Evolutionary conservation across 2,329 filamentous ascomycete species (phyloP).

Genomic region (Epichloe scottii): DNA sequence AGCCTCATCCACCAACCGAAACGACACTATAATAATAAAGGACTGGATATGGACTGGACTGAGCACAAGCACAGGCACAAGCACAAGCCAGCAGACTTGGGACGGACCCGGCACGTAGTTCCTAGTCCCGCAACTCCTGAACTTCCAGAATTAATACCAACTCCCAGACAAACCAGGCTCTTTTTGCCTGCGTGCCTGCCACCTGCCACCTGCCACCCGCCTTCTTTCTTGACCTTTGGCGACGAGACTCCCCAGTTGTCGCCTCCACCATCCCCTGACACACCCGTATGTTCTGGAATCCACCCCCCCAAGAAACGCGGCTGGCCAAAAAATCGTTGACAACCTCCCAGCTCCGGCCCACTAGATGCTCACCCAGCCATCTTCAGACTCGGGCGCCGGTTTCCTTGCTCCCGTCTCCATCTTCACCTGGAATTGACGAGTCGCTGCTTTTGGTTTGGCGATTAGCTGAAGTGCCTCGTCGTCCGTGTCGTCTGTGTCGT

Average conservation of each 20-base stretch:
- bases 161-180: background rate
- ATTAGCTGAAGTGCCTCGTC: background rate
- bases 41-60: background rate
- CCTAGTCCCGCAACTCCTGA: background rate
- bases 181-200: background rate
- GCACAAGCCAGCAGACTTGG: too few relatives aligned
- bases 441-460: constrained; percentile 1
- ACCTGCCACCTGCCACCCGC: background rate
- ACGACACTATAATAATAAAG: background rate
- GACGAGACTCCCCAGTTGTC: background rate
- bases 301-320: constrained; percentile 19
- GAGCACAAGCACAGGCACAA: background rate
- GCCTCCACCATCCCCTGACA: constrained; percentile 5
- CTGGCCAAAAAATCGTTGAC: constrained; percentile 21
- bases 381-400: constrained; percentile 24
- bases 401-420: constrained; percentile 17
- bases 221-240: too few relatives aligned
- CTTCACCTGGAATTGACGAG: constrained; percentile 12
- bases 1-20: background rate
- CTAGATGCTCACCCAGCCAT: constrained; percentile 34
- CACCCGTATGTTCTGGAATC: constrained; percentile 5
- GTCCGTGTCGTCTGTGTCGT: background rate
- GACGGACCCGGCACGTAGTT: too few relatives aligned
- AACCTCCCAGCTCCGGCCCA: constrained; percentile 18
- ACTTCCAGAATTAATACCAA: background rate